These are phyloP conservation scores for Psilocybe subaeruginosa DNA, from an alignment of 768 basidiomycete genomes.

Conservation along the genomic window DNA sequence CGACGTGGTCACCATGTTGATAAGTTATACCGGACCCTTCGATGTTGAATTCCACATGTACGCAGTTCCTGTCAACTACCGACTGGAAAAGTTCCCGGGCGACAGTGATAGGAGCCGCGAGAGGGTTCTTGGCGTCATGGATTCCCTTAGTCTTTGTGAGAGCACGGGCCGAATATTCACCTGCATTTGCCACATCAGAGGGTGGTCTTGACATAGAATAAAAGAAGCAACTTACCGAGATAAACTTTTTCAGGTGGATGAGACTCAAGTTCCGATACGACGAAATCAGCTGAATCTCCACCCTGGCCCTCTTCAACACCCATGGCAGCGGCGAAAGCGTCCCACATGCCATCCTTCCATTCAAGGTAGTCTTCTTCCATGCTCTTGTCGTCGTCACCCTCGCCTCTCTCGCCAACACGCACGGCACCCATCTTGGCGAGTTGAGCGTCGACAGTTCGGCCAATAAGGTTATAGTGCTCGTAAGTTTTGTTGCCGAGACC, in stretches of 20 bases:
- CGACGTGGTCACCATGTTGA: conserved; percentile 98
- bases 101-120: conserved; percentile 76
- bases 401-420: conserved; percentile 88
- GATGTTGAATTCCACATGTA: conserved; percentile 92
- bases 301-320: conserved; percentile 95
- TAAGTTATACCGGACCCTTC: conserved; percentile 98
- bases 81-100: conserved; percentile 84
- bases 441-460: conserved; percentile 73
- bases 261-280: conserved; percentile 79
- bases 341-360: conserved; percentile 99
- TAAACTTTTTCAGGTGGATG: conserved; percentile 90
- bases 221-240: conserved; percentile 58
- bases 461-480: conserved; percentile 95
- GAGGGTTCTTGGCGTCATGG: conserved; percentile 98
- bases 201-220: background rate
- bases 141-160: conserved; percentile 93
- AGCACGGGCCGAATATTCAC: conserved; percentile 95
- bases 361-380: conserved; percentile 99
- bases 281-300: conserved; percentile 93
- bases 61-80: conserved; percentile 83
- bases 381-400: conserved; percentile 98
- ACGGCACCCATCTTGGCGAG: conserved; percentile 80
- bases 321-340: conserved; percentile 79
- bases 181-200: conserved; percentile 36
- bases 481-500: conserved; percentile 93